Evolutionary conservation across 2,329 filamentous ascomycete genomes (phyloP).

Genomic region (Colletotrichum noveboracense): DNA sequence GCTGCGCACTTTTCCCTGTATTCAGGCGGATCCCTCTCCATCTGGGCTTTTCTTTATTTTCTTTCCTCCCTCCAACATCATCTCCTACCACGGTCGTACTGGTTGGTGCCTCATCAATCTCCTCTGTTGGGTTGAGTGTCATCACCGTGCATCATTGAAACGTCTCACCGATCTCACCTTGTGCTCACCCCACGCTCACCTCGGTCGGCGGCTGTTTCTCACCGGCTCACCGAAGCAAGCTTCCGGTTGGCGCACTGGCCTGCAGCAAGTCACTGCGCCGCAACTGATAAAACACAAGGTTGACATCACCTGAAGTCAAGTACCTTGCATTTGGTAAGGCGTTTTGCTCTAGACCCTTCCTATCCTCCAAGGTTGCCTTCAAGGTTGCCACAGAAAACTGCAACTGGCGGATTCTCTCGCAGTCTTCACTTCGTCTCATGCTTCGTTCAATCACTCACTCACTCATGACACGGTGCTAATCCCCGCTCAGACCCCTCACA

Average conservation of each 20-base stretch:
- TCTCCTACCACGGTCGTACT: not conserved
- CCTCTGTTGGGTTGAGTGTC: not conserved
- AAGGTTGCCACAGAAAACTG: not conserved
- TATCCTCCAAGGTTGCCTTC: not conserved
- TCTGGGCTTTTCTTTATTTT: not conserved
- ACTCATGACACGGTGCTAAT: not conserved
- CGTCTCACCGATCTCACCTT: not conserved
- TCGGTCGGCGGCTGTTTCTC: not conserved
- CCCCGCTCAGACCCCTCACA: not conserved
- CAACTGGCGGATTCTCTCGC: not conserved
- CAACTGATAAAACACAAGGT: not conserved
- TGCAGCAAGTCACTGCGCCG: not conserved
- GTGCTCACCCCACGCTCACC: not conserved
- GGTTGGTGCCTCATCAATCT: not conserved
- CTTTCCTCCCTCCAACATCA: not conserved
- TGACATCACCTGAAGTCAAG: not conserved
- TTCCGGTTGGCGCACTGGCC: not conserved
- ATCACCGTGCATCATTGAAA: not conserved
- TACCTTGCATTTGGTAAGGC: not conserved
- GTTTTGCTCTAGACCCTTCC: not conserved
- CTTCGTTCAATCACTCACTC: not conserved
- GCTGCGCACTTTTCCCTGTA: not conserved
- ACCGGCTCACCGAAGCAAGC: not conserved
- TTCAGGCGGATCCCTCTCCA: not conserved
- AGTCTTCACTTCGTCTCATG: not conserved